Conservation (phyloP, 495 filamentous ascomycete genomes). For the Sphaerosporella brunnea region DNA sequence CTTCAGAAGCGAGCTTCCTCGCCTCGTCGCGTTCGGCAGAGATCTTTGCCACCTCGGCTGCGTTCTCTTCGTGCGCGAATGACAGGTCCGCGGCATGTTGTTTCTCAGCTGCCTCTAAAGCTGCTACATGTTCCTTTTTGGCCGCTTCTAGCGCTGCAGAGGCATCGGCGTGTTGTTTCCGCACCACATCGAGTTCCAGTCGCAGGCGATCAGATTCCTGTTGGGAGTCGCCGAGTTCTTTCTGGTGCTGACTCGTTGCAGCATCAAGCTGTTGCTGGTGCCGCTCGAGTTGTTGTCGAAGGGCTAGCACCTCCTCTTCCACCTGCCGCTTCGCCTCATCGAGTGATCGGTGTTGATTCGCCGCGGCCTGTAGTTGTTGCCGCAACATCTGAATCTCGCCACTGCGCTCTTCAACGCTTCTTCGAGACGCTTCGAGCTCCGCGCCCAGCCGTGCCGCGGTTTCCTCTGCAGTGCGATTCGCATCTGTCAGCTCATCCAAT, state of each 20-base stretch:
- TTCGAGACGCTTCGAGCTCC: no score
- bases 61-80: background rate
- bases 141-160: background rate
- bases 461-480: constrained; percentile 17
- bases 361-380: background rate
- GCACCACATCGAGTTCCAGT: background rate
- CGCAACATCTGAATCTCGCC: background rate
- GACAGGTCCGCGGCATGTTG: background rate
- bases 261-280: no score
- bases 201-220: background rate
- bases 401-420: background rate
- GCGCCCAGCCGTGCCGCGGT: background rate
- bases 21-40: constrained; percentile 20
- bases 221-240: background rate
- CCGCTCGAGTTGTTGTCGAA: background rate
- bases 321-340: background rate
- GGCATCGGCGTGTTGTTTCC: background rate
- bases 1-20: constrained; percentile 6
- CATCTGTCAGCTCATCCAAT: constrained; percentile 8
- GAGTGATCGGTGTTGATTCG: background rate
- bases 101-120: background rate
- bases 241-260: background rate
- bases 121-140: background rate
- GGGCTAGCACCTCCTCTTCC: background rate
- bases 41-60: constrained; percentile 10